Evolutionary conservation across 129 eudicot species (phyloP), one percentile per base, ranked within the genome.

Genomic region (Logfia minima): DNA sequence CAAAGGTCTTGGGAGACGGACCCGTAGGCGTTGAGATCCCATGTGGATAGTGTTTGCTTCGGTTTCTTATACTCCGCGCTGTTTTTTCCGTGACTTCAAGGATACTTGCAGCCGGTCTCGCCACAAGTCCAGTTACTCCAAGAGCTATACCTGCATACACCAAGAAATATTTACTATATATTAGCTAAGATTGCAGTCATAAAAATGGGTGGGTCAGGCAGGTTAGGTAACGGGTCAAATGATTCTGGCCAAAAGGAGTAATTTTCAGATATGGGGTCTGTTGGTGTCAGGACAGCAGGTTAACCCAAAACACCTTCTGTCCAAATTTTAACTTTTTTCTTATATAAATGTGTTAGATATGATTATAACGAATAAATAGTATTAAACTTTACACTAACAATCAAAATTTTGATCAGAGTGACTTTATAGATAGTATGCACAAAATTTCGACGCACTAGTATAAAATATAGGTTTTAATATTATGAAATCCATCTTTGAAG

Each of bases 41-140:
- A 86, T 84, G 13, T 86, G 85, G 72, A n/a, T 90, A 85, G 72
- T 85, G 89, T 77, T 88, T 87, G 71, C 99, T 94, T 21, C 97
- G 89, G 82, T 94, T 94, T 80, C 99, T 83, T 64, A 94, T 94
- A 73, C 99, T 94, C 18, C 86, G 96, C n/a, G 99, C 99, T 52
- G 99, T 91, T 83, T 90, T 91, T 70, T 96, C 96, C 0, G 99
- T 91, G 26, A 87, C 96, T 82, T 94, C 96, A 3, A 94, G 92
- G 23, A 94, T 90, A 81, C 99, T 94, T 6, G 99, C 99, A 16
- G 97, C 99, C 26, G 99, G 99, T 70, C 90, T 87, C 56, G 97
- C 96, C 80, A 94, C 97, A 29, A 94, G 93, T 55, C 99, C 99
- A 0, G 99, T 94, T 52, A 94, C 93, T 60, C 99, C 99, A 32